phyloP scores from a whole-genome alignment of 139 green algal species.

The Micractinium conductrix region DNA sequence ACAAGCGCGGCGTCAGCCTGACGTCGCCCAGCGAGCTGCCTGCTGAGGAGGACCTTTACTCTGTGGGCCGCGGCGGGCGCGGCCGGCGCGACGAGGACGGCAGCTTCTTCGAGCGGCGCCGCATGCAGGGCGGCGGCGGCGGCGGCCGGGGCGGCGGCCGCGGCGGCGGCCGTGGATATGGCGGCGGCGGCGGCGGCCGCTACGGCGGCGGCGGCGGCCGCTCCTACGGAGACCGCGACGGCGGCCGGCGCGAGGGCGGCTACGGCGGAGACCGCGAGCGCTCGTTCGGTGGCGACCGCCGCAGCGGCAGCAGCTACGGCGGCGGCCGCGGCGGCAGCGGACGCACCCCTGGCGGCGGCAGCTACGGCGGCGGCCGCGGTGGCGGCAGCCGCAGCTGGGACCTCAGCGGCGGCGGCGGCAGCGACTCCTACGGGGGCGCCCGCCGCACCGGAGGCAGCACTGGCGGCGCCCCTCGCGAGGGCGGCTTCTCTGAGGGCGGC shows the following conservation, averaged over 20 bases:
- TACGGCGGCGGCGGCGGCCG: constrained; percentile 10
- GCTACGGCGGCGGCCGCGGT: constrained; percentile 14
- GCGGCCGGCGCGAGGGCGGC: neutral
- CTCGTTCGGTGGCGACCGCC: neutral
- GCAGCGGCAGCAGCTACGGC: neutral
- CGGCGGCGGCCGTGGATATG: neutral
- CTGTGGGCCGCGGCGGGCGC: constrained; percentile 2
- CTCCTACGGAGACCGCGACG: neutral
- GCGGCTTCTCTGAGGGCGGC: neutral
- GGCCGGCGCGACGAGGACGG: neutral
- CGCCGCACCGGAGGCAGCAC: neutral
- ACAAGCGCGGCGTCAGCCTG: constrained; percentile 49
- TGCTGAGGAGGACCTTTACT: constrained; percentile 44
- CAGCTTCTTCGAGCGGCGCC: constrained; percentile 42
- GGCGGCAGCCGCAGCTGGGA: constrained; percentile 25
- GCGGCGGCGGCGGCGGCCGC: constrained; percentile 2
- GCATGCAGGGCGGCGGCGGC: constrained; percentile 14
- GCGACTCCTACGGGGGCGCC: neutral
- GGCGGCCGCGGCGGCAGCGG: neutral
- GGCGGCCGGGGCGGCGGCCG: neutral
- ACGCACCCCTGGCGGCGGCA: neutral
- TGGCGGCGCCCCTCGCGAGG: neutral
- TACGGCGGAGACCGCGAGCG: constrained; percentile 7
- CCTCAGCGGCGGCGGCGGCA: neutral
- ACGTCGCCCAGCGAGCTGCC: constrained; percentile 47